Conservation (phyloP, 148 eudicot genomes). For the Polygonum aviculare region DNA sequence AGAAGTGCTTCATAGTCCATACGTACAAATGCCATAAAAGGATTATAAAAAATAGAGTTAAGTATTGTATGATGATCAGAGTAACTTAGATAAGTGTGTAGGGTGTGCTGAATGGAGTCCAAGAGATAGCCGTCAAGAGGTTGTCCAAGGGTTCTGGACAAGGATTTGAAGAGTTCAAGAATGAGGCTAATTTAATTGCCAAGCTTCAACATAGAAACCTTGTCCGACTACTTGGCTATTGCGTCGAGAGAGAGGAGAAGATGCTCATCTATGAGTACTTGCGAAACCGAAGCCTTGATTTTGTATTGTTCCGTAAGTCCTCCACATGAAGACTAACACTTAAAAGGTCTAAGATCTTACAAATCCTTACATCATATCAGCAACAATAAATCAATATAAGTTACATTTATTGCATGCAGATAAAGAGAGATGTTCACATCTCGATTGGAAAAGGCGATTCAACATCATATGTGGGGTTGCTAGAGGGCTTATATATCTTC, state of each 20-base stretch:
- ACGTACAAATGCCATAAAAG: no score
- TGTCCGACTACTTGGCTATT: constrained; percentile 7
- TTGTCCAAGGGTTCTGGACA: constrained; percentile 3
- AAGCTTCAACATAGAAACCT: constrained; percentile 14
- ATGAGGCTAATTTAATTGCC: constrained; percentile 11
- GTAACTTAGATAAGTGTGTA: not conserved
- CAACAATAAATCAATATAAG: not conserved
- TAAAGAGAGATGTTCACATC: not conserved
- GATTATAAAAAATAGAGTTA: no score
- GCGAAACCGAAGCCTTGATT: constrained; percentile 11
- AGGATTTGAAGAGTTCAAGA: constrained; percentile 13
- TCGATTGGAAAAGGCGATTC: constrained; percentile 3
- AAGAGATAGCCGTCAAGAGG: constrained; percentile 13
- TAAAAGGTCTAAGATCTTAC: not conserved
- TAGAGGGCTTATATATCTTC: constrained; percentile 11
- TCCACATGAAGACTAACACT: not conserved
- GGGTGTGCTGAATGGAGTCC: not conserved
- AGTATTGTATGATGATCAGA: no score
- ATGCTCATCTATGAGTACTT: constrained; percentile 7
- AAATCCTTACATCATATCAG: not conserved
- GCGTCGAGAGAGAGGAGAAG: not conserved
- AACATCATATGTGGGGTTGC: constrained; percentile 10
- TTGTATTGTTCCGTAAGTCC: not conserved
- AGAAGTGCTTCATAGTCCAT: no score
- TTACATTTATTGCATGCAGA: not conserved